These are phyloP conservation scores for Diplogelasinospora grovesii DNA, from an alignment of 495 filamentous ascomycete genomes.

Conservation along the genomic window DNA sequence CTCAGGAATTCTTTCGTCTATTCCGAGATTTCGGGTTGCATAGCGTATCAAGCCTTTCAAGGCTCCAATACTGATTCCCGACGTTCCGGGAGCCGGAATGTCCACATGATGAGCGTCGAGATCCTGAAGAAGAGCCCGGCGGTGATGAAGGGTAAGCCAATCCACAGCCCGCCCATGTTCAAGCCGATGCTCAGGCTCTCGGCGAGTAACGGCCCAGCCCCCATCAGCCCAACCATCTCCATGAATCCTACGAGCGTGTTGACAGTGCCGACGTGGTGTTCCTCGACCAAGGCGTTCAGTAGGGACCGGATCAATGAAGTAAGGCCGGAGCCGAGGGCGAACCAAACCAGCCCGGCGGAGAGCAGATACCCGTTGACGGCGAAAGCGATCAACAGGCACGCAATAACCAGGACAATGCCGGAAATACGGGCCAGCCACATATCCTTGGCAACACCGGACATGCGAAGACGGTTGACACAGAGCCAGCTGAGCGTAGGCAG, in stretches of 20 bases:
- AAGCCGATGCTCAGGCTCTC: slow-evolving; percentile 21
- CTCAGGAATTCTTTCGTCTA: no score
- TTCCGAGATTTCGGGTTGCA: no score
- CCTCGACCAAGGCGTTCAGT: slow-evolving; percentile 26
- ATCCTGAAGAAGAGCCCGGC: slow-evolving; percentile 16
- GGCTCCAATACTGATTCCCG: background rate
- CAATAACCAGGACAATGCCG: slow-evolving; percentile 9
- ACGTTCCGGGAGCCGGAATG: slow-evolving; percentile 11
- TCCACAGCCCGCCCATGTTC: slow-evolving; percentile 18
- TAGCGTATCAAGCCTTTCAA: background rate
- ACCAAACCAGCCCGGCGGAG: slow-evolving; percentile 15
- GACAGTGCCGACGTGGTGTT: slow-evolving; percentile 26
- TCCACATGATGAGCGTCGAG: slow-evolving; percentile 14
- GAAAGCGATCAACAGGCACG: slow-evolving; percentile 14
- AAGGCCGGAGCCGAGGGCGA: slow-evolving; percentile 19
- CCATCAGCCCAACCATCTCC: slow-evolving; percentile 20
- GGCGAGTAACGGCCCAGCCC: slow-evolving; percentile 22
- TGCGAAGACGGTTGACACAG: slow-evolving; percentile 13
- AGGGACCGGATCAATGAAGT: slow-evolving; percentile 16
- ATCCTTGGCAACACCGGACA: slow-evolving; percentile 19
- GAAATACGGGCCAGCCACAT: slow-evolving; percentile 19
- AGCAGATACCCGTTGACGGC: slow-evolving; percentile 16
- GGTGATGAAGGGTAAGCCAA: slow-evolving; percentile 22
- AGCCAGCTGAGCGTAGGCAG: slow-evolving; percentile 20
- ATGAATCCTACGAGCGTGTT: slow-evolving; percentile 25